Evolutionary conservation across 1,284 basidiomycete species (phyloP), one percentile per base, ranked within the genome.

Genomic region (Fomes fomentarius): DNA sequence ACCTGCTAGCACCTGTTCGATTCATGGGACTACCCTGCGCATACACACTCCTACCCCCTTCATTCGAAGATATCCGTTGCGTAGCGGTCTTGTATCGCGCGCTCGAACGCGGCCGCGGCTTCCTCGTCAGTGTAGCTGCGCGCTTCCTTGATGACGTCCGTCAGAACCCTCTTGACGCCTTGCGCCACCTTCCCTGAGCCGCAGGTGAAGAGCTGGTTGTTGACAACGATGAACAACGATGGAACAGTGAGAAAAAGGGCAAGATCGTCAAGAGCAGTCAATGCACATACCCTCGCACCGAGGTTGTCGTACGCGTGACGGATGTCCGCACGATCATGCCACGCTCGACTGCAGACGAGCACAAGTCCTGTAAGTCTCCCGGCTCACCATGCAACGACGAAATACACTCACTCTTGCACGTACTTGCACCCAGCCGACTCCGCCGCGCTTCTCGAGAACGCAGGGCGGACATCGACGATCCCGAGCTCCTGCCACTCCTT

Each of bases 141-240:
- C 10, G 56, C 40, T 21, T 69, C 67, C 52, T 71, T 69, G 55
- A 79, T 71, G 15, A 78, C 70, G 19, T 73, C 66, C 10, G 73
- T 70, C 4, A 75, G 68, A 14, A 66, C 67, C 6, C 67, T 63
- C 56, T 74, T 75, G 47, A 79, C 67, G 0, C 74, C 77, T 30
- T 70, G 70, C 1, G 77, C 73, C 17, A 76, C 67, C 34, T 64
- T 66, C 11, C 71, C 67, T 0, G 75, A 76, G 5, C 80, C 79
- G 56, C 80, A 82, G 1, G 77, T 76, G 64, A 74, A 82, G 62
- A 79, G 76, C 75, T 78, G 56, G 35, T n/a, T n/a, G n/a, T n/a
- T n/a, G n/a, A n/a, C n/a, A n/a, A n/a, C n/a, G n/a, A n/a, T n/a
- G n/a, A n/a, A n/a, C n/a, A n/a, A n/a, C n/a, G n/a, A n/a, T n/a